Percentiles rank a stretch among this genome's conserved stretches.
phyloP scores from a whole-genome alignment of 148 eudicot species.

The Amaranthus palmeri region DNA sequence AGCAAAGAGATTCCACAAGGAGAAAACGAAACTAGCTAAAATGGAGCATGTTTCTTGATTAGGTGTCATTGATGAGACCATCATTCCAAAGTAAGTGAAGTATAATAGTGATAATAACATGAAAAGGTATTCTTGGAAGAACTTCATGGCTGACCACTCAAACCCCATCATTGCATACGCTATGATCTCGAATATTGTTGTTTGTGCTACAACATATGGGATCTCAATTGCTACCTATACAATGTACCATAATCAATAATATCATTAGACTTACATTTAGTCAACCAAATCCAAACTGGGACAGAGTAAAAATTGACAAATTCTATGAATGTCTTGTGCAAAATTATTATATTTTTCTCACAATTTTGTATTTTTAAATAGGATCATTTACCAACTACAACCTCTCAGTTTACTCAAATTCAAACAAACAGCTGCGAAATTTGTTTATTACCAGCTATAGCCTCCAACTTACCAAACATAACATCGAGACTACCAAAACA shows the following conservation, averaged over 20 bases:
- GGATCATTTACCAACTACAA: too few species aligned
- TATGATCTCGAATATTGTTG: conserved; percentile 21
- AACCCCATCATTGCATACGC: conserved; percentile 28
- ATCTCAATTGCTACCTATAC: conserved; percentile 32
- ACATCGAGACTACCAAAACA: too few species aligned
- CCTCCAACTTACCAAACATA: too few species aligned
- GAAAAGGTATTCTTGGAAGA: conserved; percentile 26
- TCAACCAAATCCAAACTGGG: too few species aligned
- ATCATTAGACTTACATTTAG: not conserved
- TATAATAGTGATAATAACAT: conserved; percentile 24
- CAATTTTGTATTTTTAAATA: too few species aligned
- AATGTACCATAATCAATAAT: not conserved
- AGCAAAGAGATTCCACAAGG: conserved; percentile 35
- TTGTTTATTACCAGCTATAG: too few species aligned
- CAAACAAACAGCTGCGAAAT: too few species aligned
- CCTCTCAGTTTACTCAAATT: too few species aligned
- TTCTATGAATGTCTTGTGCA: too few species aligned
- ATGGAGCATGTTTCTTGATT: conserved; percentile 25
- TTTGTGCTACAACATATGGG: conserved; percentile 31
- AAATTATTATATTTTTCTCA: too few species aligned
- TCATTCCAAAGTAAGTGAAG: conserved; percentile 43
- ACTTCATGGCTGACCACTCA: conserved; percentile 33
- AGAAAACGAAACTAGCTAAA: conserved; percentile 16
- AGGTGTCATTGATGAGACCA: conserved; percentile 25
- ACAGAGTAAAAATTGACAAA: too few species aligned